Conservation (phyloP, 306 rosid species). For the Fagus crenata region DNA sequence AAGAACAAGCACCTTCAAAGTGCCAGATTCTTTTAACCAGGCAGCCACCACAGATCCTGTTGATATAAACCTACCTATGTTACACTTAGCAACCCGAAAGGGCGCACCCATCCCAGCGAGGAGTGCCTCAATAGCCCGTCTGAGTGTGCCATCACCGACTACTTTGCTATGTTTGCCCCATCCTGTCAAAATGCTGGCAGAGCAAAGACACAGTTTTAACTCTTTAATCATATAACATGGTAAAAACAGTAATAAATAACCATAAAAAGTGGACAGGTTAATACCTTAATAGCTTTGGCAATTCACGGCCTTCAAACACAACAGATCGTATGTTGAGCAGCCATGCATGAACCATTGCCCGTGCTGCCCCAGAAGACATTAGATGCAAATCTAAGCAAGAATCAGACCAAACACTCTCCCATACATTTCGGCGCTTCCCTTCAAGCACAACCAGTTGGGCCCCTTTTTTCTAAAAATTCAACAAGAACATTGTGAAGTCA, state of each 20-base stretch:
- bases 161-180: constrained; percentile 99
- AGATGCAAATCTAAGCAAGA: constrained; percentile 83
- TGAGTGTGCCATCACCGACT: constrained; percentile 66
- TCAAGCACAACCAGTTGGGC: constrained; percentile 85
- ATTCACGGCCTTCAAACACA: constrained; percentile 63
- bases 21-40: constrained; percentile 69
- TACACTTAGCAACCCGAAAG: constrained; percentile 59
- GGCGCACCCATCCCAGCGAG: constrained; percentile 78
- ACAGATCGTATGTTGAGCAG: constrained; percentile 56
- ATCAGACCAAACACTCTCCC: constrained; percentile 79
- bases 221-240: background rate
- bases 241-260: background rate
- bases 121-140: constrained; percentile 70
- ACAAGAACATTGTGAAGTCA: background rate
- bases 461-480: constrained; percentile 62
- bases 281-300: constrained; percentile 69
- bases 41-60: constrained; percentile 63
- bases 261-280: constrained; percentile 1
- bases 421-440: constrained; percentile 73
- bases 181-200: constrained; percentile 83
- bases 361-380: constrained; percentile 94
- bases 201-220: background rate
- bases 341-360: constrained; percentile 95
- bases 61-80: constrained; percentile 71
- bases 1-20: constrained; percentile 63